Base-by-base conservation (phyloP, 305 asterid species). In the Fraxinus ornus region DNA sequence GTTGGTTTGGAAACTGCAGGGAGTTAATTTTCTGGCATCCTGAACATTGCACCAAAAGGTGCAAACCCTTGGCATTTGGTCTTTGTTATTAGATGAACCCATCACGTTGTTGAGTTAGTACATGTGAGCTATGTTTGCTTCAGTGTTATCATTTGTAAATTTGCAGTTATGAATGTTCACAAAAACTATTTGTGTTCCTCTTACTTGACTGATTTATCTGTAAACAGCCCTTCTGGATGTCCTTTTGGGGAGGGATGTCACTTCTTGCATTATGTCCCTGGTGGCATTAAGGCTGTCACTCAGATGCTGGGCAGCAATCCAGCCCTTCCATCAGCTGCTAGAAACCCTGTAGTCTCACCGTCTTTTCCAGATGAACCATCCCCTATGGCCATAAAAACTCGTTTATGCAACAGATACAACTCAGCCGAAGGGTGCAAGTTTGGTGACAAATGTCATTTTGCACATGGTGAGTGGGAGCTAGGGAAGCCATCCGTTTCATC, bases 381-480 rank as follows among this genome's bases (percentile, higher is more conserved):
- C 83, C 88, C 89, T 82, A 84, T 83, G 7, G 85, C 86, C 21
- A 76, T 83, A 21, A 89, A 89, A 81, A 89, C 88, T 55, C 88
- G 90, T 55, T 78, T 89, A 19, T 89, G 92, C 84, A 83, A 79
- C 86, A 89, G 86, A 83, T 84, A 19, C 83, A 86, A 84, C 86
- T 36, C 91, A 28, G 87, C 91, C 4, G 92, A 88, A 80, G 92
- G 92, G 22, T 89, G 92, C 86, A 89, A 86, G 80, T 89, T 86
- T 79, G 90, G 90, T 49, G 92, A 89, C 76, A 84, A 86, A 72
- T 89, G 92, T 73, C 89, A 80, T 72, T 89, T 86, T 83, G 91
- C 92, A 13, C 92, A 89, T 41, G 86, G 90, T 17, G 92, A 88
- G 79, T 87, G 88, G 90, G 92, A 89, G 85, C 89, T 89, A 33